phyloP scores from a whole-genome alignment of 2,329 filamentous ascomycete species.

The Fusarium papillatum region DNA sequence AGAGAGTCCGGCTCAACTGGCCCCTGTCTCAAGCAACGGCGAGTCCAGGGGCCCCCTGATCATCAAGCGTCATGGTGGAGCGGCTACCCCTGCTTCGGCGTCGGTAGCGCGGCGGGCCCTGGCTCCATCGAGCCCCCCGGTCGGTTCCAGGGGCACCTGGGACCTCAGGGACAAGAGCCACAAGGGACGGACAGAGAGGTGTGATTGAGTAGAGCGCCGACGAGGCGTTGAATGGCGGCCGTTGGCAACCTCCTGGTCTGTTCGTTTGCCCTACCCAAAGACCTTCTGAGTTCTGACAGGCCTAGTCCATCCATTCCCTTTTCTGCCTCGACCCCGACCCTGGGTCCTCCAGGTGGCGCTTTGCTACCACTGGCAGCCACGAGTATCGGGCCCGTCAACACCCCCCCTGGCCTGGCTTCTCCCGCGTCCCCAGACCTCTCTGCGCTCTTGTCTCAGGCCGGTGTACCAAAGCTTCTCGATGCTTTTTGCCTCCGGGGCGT shows the following conservation, averaged over 20 bases:
- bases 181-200: constrained; percentile 18
- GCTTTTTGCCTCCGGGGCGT: constrained; percentile 30
- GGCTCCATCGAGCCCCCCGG: constrained; percentile 29
- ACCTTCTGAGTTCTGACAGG: constrained; percentile 35
- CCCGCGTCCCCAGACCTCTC: constrained; percentile 26
- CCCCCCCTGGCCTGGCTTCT: constrained; percentile 21
- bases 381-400: constrained; percentile 28
- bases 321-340: constrained; percentile 37
- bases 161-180: constrained; percentile 4
- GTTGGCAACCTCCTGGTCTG: constrained; percentile 31
- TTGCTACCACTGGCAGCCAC: constrained; percentile 27
- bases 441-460: constrained; percentile 37
- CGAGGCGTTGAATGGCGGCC: constrained; percentile 30
- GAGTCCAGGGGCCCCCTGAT: constrained; percentile 28
- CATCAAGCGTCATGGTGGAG: constrained; percentile 38
- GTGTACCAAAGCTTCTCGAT: constrained; percentile 41
- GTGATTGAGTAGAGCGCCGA: constrained; percentile 27
- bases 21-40: constrained; percentile 13
- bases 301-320: constrained; percentile 40
- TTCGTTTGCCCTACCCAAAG: constrained; percentile 17
- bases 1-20: constrained; percentile 33
- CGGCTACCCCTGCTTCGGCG: constrained; percentile 25
- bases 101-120: constrained; percentile 22
- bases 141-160: constrained; percentile 23
- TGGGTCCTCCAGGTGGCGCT: constrained; percentile 31